Conservation (phyloP, 75 land plant genomes). For the Sequoiadendron giganteum region DNA sequence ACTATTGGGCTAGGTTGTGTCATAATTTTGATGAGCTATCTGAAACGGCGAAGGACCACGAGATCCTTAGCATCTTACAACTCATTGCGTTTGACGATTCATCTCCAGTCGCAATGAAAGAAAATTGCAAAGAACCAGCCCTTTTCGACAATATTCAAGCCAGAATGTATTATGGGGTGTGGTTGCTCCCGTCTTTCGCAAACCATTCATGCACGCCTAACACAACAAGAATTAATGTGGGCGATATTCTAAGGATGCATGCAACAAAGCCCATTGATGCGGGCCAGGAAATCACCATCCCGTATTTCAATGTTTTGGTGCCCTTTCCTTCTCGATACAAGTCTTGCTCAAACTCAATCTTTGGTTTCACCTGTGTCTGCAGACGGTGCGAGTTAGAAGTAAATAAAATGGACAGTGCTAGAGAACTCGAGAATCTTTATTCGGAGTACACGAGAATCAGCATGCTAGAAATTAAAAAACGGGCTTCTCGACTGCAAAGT, state of each 20-base stretch:
- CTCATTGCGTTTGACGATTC: background rate
- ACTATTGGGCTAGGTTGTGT: background rate
- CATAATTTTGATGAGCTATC: background rate
- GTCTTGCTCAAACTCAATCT: background rate
- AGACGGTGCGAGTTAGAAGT: constrained; percentile 52
- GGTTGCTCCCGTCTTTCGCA: constrained; percentile 7
- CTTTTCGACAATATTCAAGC: background rate
- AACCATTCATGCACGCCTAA: constrained; percentile 18
- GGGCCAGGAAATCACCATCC: constrained; percentile 16
- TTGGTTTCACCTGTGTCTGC: constrained; percentile 20
- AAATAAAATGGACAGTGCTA: background rate
- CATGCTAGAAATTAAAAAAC: background rate
- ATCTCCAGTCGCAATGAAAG: background rate
- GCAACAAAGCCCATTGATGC: background rate
- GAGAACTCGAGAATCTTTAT: background rate
- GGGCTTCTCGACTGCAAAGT: background rate
- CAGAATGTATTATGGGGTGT: background rate
- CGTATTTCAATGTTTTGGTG: constrained; percentile 16
- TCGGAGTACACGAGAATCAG: background rate
- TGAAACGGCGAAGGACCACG: background rate
- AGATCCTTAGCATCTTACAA: background rate
- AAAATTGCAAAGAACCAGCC: background rate
- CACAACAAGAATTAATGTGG: constrained; percentile 4
- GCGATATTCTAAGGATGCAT: background rate
- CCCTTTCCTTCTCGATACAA: background rate